These are phyloP conservation scores for Peniophora sp. DNA, from an alignment of 1,284 basidiomycete genomes.

Conservation along the genomic window DNA sequence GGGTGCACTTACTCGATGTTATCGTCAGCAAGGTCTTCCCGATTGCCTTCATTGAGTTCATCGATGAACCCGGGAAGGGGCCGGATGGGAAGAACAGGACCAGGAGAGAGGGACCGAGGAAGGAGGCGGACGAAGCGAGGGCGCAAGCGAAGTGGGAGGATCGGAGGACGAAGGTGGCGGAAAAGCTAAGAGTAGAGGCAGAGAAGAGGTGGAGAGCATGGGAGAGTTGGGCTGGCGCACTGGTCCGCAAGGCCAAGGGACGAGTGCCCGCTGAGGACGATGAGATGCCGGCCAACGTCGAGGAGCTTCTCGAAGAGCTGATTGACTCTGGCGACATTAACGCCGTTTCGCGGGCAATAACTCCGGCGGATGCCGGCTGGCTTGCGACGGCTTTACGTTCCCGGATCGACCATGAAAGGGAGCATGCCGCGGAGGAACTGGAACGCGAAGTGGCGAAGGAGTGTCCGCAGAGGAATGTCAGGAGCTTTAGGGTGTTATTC, in stretches of 20 bases:
- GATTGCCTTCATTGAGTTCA: constrained; percentile 57
- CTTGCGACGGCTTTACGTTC: constrained; percentile 50
- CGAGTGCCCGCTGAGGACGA: constrained; percentile 38
- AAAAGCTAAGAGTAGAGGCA: constrained; percentile 44
- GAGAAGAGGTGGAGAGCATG: constrained; percentile 42
- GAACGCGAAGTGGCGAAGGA: constrained; percentile 62
- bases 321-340: constrained; percentile 38
- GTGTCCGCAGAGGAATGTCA: constrained; percentile 75
- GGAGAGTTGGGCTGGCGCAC: constrained; percentile 45
- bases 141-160: constrained; percentile 63
- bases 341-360: constrained; percentile 24
- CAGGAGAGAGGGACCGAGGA: constrained; percentile 49
- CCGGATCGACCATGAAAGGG: constrained; percentile 42
- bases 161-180: constrained; percentile 44
- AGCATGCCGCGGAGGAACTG: constrained; percentile 48
- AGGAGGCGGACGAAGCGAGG: constrained; percentile 60
- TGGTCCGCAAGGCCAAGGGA: constrained; percentile 44
- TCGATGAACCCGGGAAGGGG: constrained; percentile 40
- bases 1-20: constrained; percentile 71
- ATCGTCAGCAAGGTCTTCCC: constrained; percentile 64
- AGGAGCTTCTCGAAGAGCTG: constrained; percentile 58
- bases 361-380: constrained; percentile 48
- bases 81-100: constrained; percentile 23
- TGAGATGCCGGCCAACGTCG: constrained; percentile 46
- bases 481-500: constrained; percentile 74